phyloP scores from a whole-genome alignment of 257 asterid genomes.

The Knoxia roxburghii region DNA sequence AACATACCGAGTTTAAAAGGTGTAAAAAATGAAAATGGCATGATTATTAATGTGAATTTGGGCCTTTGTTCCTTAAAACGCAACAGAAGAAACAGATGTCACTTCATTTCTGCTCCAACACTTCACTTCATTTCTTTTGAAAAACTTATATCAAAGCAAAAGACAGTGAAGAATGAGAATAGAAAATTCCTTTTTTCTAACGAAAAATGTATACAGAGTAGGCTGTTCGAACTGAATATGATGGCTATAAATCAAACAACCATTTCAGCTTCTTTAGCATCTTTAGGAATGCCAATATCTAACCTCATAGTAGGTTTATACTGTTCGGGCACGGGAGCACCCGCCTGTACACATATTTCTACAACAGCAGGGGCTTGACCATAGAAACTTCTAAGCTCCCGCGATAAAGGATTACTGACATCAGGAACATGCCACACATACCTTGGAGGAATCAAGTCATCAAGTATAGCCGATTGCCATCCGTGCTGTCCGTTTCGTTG shows the following conservation, averaged over 20 bases:
- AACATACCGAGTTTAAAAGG: no score
- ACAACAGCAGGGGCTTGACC: constrained; percentile 95
- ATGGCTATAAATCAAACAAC: constrained; percentile 47
- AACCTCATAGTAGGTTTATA: constrained; percentile 87
- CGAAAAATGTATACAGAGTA: no score
- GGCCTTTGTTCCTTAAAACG: no score
- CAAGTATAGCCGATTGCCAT: constrained; percentile 81
- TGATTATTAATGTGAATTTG: no score
- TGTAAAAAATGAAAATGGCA: no score
- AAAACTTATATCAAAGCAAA: no score
- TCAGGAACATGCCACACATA: constrained; percentile 91
- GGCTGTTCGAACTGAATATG: neutral
- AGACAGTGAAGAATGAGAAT: no score
- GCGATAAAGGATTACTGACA: constrained; percentile 35
- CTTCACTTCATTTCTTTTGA: no score
- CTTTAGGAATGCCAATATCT: constrained; percentile 77
- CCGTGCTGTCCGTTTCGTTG: constrained; percentile 99
- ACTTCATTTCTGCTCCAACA: no score
- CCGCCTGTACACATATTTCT: constrained; percentile 78
- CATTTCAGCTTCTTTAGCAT: constrained; percentile 88
- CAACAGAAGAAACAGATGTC: no score
- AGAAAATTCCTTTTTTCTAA: no score
- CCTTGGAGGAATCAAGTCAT: constrained; percentile 81
- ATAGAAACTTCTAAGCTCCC: constrained; percentile 74
- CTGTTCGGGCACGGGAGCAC: constrained; percentile 78